A percentile compares a stretch with the other conserved stretches of the same genome.
phyloP scores from a whole-genome alignment of 495 filamentous ascomycete genomes.

The Talaromyces borbonicus region DNA sequence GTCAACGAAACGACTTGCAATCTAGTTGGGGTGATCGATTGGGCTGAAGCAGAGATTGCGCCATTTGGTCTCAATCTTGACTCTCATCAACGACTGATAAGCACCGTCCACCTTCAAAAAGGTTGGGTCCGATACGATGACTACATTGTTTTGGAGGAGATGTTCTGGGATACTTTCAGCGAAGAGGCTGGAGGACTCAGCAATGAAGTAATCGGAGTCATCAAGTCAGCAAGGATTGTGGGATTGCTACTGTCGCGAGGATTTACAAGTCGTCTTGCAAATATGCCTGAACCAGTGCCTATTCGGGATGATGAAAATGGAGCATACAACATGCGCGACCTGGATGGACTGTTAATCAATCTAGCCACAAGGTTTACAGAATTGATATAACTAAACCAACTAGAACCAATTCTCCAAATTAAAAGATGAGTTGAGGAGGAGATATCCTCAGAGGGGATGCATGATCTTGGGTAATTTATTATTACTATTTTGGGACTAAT shows the following conservation, averaged over 20 bases:
- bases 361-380: constrained; percentile 23
- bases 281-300: constrained; percentile 22
- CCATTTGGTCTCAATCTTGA: constrained; percentile 32
- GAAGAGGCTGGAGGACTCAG: constrained; percentile 20
- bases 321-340: constrained; percentile 26
- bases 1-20: constrained; percentile 24
- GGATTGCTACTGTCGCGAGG: constrained; percentile 26
- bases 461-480: too few species aligned
- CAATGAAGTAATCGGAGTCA: constrained; percentile 17
- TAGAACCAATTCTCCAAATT: background rate
- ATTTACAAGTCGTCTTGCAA: constrained; percentile 31
- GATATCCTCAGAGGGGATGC: too few species aligned
- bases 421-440: background rate
- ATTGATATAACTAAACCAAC: background rate
- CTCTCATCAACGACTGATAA: constrained; percentile 23
- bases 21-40: constrained; percentile 32
- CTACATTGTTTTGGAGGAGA: constrained; percentile 20
- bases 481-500: too few species aligned
- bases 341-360: constrained; percentile 30
- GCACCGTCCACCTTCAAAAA: constrained; percentile 24
- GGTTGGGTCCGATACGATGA: constrained; percentile 29
- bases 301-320: constrained; percentile 28
- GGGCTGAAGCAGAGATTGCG: constrained; percentile 28
- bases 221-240: constrained; percentile 27
- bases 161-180: constrained; percentile 25